phyloP scores from a whole-genome alignment of 139 green algal species.

The Auxenochlorella pyrenoidosa region DNA sequence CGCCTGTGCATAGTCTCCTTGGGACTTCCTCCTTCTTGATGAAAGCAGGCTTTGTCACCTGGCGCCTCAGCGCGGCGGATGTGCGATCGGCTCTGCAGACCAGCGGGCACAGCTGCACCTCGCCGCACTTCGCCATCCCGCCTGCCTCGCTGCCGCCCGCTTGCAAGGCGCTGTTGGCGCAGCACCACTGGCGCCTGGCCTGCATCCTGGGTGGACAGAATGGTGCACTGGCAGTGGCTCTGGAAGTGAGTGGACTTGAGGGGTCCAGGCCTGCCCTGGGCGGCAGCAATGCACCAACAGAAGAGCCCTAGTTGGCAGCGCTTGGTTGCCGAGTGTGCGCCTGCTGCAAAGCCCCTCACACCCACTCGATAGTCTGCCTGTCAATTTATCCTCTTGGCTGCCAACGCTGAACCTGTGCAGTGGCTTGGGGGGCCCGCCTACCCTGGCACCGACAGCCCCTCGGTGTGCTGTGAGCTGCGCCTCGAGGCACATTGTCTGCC shows the following conservation, averaged over 20 bases:
- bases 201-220: neutral
- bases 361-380: too few species aligned
- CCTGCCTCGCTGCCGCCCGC: neutral
- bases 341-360: too few species aligned
- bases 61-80: neutral
- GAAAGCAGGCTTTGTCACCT: neutral
- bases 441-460: neutral
- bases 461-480: constrained; percentile 4
- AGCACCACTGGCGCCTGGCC: constrained; percentile 16
- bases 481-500: neutral
- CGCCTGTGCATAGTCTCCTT: too few species aligned
- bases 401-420: neutral
- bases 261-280: neutral
- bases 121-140: neutral
- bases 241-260: neutral
- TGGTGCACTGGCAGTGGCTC: neutral
- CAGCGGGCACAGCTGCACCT: neutral
- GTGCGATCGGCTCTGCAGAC: neutral
- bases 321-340: too few species aligned
- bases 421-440: constrained; percentile 16
- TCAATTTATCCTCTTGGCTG: neutral
- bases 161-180: neutral
- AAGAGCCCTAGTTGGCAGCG: too few species aligned
- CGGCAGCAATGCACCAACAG: neutral
- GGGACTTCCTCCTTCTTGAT: too few species aligned